These are phyloP conservation scores for Camellia lanceoleosa DNA, from an alignment of 148 eudicot genomes.

Conservation along the genomic window DNA sequence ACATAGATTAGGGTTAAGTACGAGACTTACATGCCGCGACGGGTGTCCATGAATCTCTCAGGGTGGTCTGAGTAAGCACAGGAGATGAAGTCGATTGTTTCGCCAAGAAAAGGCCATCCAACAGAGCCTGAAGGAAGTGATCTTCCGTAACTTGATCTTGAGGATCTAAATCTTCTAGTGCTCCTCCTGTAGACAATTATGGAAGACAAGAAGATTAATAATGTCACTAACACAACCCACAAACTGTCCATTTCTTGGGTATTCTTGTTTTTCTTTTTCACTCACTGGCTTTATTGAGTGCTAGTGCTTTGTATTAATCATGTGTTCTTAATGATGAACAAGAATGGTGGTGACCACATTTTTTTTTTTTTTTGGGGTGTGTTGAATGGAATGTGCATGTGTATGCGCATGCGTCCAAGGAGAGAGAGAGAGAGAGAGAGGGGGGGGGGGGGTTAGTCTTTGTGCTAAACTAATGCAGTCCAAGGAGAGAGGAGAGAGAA, in stretches of 20 bases:
- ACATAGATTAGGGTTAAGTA: too few species aligned
- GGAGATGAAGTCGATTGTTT: conserved; percentile 83
- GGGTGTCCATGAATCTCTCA: conserved; percentile 77
- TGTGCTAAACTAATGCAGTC: neutral
- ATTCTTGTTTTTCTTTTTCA: too few species aligned
- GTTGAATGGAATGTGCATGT: conserved; percentile 6
- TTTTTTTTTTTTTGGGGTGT: neutral
- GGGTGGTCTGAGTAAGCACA: conserved; percentile 77
- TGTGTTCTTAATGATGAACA: neutral
- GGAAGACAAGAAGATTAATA: conserved; percentile 10
- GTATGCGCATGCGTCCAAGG: neutral
- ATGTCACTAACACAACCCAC: conserved; percentile 10
- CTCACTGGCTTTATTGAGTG: neutral
- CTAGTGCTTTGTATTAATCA: neutral
- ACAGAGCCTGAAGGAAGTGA: conserved; percentile 52
- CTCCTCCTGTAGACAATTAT: neutral
- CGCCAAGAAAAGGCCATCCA: conserved; percentile 93
- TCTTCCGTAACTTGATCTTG: conserved; percentile 6
- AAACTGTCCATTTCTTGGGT: neutral
- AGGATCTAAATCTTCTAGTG: neutral
- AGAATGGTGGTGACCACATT: neutral
- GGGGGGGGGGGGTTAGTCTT: neutral
- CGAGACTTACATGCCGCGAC: conserved; percentile 66
- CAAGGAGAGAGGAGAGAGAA: neutral
- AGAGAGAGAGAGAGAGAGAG: neutral